A percentile compares a stretch with the other conserved stretches of the same genome.
These are phyloP conservation scores for Candida methanosorbosa DNA, from an alignment of 805 yeast genomes.

Conservation along the genomic window DNA sequence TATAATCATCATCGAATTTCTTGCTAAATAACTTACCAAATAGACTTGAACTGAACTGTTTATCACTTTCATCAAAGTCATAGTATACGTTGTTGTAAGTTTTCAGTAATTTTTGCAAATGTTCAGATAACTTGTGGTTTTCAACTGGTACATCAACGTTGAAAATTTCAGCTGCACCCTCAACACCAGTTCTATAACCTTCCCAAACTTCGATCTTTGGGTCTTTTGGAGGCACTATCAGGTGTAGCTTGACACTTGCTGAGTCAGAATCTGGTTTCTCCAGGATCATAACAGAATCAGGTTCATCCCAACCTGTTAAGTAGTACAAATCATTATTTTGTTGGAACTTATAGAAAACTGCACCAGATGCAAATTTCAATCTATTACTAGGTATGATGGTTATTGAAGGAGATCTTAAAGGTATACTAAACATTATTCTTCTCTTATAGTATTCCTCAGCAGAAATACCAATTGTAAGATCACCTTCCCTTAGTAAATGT, in stretches of 20 bases:
- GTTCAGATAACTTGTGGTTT: conserved; percentile 32
- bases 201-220: conserved; percentile 85
- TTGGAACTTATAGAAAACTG: conserved; percentile 87
- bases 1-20: not conserved
- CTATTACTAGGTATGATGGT: conserved; percentile 70
- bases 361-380: conserved; percentile 75
- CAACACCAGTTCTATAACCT: conserved; percentile 82
- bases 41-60: not conserved
- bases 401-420: conserved; percentile 53
- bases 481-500: conserved; percentile 61
- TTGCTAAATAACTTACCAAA: not conserved
- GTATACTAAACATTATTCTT: conserved; percentile 46
- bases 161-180: conserved; percentile 74
- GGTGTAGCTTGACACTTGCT: conserved; percentile 54
- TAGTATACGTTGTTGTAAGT: conserved; percentile 45
- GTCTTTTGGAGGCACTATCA: conserved; percentile 83
- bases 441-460: conserved; percentile 77
- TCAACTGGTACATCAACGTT: conserved; percentile 75
- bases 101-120: conserved; percentile 38
- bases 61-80: conserved; percentile 28
- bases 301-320: conserved; percentile 89
- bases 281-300: conserved; percentile 61
- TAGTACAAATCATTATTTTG: conserved; percentile 87
- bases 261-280: conserved; percentile 47
- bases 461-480: conserved; percentile 80